Base-by-base conservation (phyloP, 169 alveolate species). In the Toxoplasma gondii region DNA sequence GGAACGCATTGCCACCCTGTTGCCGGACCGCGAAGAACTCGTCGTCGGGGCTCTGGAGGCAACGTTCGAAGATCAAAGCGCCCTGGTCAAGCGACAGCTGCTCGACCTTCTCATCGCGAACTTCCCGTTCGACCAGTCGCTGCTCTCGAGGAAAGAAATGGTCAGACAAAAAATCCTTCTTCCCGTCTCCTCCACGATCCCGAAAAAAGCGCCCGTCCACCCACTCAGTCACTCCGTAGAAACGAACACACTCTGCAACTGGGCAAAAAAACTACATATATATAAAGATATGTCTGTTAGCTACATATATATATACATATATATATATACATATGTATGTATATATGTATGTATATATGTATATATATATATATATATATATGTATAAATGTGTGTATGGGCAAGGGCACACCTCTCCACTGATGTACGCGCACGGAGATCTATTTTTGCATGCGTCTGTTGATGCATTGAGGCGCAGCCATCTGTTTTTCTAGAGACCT, bases 31-130 rank as follows among this genome's bases (percentile, higher is more conserved):
- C 90, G 96, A 95, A 31, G 93, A 93, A 64, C 93, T 98, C 58
- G 98, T 98, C 24, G 81, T 97, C 58, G 96, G 97, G 27, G 96
- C 98, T 0, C 39, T 98, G 41, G 97, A 96, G 67, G 97, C 97
- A 43, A 95, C 98, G 41, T 84, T 97, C 27, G 97, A 94, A 38
- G 99, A 98, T 92, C 97, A 95, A 41, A 97, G 96, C 43, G 82
- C 96, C 12, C 88, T 97, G 5, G 98, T 97, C 54, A 94, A 95
- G 67, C 83, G 99, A 81, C 88, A 96, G 81, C 96, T 96, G n/a
- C 92, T 98, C 45, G 97, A 97, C 67, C 82, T 98, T 88, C 90
- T 98, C 64, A 96, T 97, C 84, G 94, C 96, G 70, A 95, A 97
- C 80, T 95, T 98, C 84, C 99, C 98, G 19, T 43, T 95, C 4